phyloP scores from a whole-genome alignment of 1,284 basidiomycete genomes.

The Microstroma glucosiphilum region DNA sequence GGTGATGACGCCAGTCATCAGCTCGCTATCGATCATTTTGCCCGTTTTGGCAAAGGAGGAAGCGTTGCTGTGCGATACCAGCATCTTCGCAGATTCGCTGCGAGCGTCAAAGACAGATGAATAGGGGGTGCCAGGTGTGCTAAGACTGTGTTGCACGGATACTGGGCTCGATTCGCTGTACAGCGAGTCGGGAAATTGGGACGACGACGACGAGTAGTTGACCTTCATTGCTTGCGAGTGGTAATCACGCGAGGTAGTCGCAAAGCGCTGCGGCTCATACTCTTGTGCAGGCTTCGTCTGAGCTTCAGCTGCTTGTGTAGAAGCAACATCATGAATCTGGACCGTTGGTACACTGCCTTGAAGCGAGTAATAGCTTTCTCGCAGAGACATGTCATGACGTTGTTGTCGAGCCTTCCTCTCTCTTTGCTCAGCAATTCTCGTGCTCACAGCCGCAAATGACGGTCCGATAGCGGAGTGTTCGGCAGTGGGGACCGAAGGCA shows the following conservation, averaged over 20 bases:
- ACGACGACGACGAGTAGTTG: too few relatives aligned
- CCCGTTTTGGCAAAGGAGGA: background rate
- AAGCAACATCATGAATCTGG: too few relatives aligned
- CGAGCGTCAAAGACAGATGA: constrained; percentile 29
- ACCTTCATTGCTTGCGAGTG: too few relatives aligned
- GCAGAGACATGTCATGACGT: constrained; percentile 13
- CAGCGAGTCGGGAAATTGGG: too few relatives aligned
- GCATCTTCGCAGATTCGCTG: constrained; percentile 7
- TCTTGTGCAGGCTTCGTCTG: too few relatives aligned
- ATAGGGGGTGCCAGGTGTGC: constrained; percentile 31
- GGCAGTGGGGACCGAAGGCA: constrained; percentile 3
- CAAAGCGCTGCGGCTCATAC: too few relatives aligned
- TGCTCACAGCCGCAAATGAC: too few relatives aligned
- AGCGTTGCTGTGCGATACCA: constrained; percentile 18
- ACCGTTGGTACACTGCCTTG: too few relatives aligned
- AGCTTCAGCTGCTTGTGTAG: too few relatives aligned
- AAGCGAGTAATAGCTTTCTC: background rate
- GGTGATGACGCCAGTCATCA: background rate
- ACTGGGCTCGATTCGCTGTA: constrained; percentile 17
- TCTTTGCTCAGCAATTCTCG: background rate
- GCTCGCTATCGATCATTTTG: background rate
- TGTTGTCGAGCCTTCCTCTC: constrained; percentile 17
- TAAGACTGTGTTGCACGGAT: constrained; percentile 14
- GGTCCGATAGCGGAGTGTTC: background rate
- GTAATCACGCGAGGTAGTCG: too few relatives aligned